Evolutionary conservation across 495 filamentous ascomycete species (phyloP).

Genomic region (Trichoderma parareesei): DNA sequence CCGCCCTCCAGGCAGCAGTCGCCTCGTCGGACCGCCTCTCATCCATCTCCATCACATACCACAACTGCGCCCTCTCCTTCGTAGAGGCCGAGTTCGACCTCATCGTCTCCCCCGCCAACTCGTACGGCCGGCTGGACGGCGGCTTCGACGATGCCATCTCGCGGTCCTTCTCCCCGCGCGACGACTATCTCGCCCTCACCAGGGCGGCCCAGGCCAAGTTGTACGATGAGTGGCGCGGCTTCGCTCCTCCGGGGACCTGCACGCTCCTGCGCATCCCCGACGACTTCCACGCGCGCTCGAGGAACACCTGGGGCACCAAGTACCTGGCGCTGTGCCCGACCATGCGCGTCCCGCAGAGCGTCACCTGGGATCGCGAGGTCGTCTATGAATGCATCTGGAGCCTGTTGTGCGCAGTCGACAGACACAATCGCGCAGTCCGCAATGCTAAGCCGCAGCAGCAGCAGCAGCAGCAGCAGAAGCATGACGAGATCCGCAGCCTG

Average conservation of each 20-base stretch:
- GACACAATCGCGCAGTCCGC: constrained; percentile 28
- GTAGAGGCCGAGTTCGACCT: constrained; percentile 31
- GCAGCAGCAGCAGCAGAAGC: constrained; percentile 10
- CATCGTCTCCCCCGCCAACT: constrained; percentile 47
- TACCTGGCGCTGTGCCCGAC: constrained; percentile 46
- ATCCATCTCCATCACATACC: constrained; percentile 15
- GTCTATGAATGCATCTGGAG: constrained; percentile 47
- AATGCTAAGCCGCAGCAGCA: constrained; percentile 12
- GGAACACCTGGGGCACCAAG: constrained; percentile 24
- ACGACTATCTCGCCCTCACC: constrained; percentile 40
- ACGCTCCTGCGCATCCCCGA: constrained; percentile 36
- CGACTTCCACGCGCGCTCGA: constrained; percentile 9
- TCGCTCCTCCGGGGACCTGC: constrained; percentile 40
- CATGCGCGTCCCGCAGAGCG: constrained; percentile 35
- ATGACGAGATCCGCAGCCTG: constrained; percentile 29
- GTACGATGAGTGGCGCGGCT: constrained; percentile 40
- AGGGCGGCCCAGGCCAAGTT: constrained; percentile 30
- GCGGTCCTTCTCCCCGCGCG: constrained; percentile 32
- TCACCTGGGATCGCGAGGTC: constrained; percentile 44
- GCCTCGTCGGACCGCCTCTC: not conserved
- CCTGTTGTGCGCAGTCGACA: constrained; percentile 37
- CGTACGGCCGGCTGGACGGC: constrained; percentile 43
- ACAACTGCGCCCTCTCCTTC: constrained; percentile 30
- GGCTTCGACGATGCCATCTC: constrained; percentile 48
- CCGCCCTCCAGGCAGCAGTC: not conserved